A percentile compares a stretch with the other conserved stretches of the same genome.
Evolutionary conservation across 1,284 basidiomycete species (phyloP).

Genomic region (Dichomitus squalens): DNA sequence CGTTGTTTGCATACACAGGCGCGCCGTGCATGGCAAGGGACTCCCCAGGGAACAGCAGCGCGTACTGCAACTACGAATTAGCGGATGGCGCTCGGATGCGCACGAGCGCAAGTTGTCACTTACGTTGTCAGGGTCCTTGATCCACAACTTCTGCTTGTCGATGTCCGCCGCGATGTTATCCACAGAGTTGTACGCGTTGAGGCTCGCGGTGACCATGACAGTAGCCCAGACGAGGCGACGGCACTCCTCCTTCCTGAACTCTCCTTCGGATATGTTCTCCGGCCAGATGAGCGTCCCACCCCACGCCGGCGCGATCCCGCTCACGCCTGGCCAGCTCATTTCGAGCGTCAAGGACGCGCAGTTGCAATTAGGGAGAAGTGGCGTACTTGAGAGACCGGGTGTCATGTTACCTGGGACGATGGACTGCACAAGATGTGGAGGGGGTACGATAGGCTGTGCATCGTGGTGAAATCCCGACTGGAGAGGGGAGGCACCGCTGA

Average conservation of each 20-base stretch:
- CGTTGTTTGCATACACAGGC: conserved; percentile 43
- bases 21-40: conserved; percentile 42
- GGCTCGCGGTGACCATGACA: conserved; percentile 62
- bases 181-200: conserved; percentile 58
- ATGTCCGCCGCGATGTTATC: conserved; percentile 26
- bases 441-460: no score
- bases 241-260: conserved; percentile 69
- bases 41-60: conserved; percentile 64
- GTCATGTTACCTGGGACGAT: background rate
- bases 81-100: no score
- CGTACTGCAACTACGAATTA: conserved; percentile 45
- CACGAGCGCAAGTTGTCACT: no score
- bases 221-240: conserved; percentile 72
- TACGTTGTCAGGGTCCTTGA: conserved; percentile 68
- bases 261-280: conserved; percentile 52
- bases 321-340: conserved; percentile 46
- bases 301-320: conserved; percentile 64
- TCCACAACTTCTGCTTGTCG: conserved; percentile 51
- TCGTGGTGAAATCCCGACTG: background rate
- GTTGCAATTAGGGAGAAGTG: background rate
- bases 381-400: background rate
- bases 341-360: conserved; percentile 60
- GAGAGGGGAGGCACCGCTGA: no score
- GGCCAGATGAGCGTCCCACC: conserved; percentile 65
- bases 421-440: background rate